Conservation (phyloP, 495 filamentous ascomycete species). For the Polyplosphaeria fusca region DNA sequence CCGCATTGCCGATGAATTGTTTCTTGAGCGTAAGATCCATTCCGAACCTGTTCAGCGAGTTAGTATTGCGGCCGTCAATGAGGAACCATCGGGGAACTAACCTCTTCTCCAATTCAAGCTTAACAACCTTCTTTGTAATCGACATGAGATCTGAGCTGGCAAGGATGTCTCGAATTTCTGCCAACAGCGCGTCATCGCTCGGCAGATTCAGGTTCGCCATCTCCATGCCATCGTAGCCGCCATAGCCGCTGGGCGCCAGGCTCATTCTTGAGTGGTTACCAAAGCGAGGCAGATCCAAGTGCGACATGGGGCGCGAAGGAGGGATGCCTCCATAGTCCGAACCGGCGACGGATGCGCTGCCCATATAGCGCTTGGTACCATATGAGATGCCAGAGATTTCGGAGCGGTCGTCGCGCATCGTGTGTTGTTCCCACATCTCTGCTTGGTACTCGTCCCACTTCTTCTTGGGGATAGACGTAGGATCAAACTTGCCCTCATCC, state of each 20-base stretch:
- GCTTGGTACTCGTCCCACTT: constrained; percentile 99
- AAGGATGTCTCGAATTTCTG: constrained; percentile 92
- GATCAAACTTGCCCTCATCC: constrained; percentile 98
- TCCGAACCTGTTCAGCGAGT: constrained; percentile 20
- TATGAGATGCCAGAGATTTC: constrained; percentile 90
- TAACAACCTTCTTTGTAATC: constrained; percentile 98
- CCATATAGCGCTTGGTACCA: constrained; percentile 67
- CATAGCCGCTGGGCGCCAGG: constrained; percentile 58
- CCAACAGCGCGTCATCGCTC: constrained; percentile 81
- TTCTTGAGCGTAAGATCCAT: constrained; percentile 32
- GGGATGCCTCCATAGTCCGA: constrained; percentile 58
- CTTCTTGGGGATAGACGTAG: constrained; percentile 87
- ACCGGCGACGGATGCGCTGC: constrained; percentile 45
- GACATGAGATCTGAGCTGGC: constrained; percentile 91
- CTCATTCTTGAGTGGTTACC: constrained; percentile 66
- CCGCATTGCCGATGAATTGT: constrained; percentile 30
- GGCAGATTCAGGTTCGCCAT: constrained; percentile 76
- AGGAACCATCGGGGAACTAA: constrained; percentile 38
- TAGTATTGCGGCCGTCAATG: background rate
- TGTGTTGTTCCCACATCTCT: constrained; percentile 94
- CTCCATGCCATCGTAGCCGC: constrained; percentile 51
- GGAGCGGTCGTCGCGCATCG: constrained; percentile 76
- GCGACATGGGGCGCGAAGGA: constrained; percentile 69
- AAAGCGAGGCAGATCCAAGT: constrained; percentile 58
- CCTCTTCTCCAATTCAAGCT: constrained; percentile 82